phyloP scores from a whole-genome alignment of 164 flowering plant genomes.

The Liriodendron chinense region DNA sequence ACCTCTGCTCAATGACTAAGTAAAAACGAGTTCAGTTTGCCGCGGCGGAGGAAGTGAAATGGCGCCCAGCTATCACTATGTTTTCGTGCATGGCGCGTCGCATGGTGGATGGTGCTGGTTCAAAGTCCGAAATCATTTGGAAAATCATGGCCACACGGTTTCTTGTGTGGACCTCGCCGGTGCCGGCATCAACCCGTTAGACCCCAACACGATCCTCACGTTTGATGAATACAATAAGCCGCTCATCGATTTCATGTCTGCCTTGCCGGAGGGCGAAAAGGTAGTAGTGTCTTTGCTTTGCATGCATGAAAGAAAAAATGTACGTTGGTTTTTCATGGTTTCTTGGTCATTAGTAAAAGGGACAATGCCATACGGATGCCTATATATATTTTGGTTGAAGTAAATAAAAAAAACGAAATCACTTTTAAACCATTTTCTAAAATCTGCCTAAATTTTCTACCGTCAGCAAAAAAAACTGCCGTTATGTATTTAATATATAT shows the following conservation, averaged over 20 bases:
- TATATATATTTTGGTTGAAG: no score
- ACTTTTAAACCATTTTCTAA: no score
- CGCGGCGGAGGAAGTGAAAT: neutral
- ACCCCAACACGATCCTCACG: constrained; percentile 35
- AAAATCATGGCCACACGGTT: constrained; percentile 59
- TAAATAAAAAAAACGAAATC: no score
- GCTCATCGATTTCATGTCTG: constrained; percentile 46
- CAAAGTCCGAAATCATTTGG: constrained; percentile 54
- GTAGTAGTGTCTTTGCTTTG: neutral
- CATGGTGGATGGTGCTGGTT: constrained; percentile 94
- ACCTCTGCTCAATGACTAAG: no score
- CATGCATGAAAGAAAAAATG: no score
- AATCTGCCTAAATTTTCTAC: no score
- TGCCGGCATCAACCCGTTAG: constrained; percentile 46
- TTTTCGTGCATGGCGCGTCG: constrained; percentile 66
- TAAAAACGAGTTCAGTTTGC: neutral
- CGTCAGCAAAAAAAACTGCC: no score
- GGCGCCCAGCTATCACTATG: constrained; percentile 36
- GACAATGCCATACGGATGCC: no score
- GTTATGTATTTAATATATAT: no score
- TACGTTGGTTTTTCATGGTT: no score
- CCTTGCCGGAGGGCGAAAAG: constrained; percentile 44
- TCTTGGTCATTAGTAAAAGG: no score
- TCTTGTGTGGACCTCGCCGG: constrained; percentile 64
- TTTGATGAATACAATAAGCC: constrained; percentile 75